A percentile compares a stretch with the other conserved stretches of the same genome.
These are phyloP conservation scores for Prunus mongolica DNA, from an alignment of 306 rosid species.

Conservation along the genomic window DNA sequence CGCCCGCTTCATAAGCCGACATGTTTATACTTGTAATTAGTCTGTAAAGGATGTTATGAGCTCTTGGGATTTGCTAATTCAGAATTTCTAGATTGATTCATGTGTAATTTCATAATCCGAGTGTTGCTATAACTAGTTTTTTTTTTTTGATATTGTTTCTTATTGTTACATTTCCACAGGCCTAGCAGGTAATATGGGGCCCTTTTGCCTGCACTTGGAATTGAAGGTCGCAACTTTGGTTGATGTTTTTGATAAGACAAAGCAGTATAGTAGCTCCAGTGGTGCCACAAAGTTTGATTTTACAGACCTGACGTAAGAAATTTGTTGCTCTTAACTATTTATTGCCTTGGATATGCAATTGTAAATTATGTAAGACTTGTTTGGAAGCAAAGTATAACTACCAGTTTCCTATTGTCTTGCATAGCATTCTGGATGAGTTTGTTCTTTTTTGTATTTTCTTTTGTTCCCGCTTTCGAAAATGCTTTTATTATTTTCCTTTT, in stretches of 20 bases:
- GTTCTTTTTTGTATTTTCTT: background rate
- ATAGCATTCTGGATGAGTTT: background rate
- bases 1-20: background rate
- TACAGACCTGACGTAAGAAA: conserved; percentile 75
- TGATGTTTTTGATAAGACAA: conserved; percentile 29
- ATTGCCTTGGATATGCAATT: conserved; percentile 7
- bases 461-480: background rate
- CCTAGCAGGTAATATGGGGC: conserved; percentile 38
- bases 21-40: background rate
- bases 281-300: conserved; percentile 44
- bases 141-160: background rate
- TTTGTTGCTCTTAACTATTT: conserved; percentile 9
- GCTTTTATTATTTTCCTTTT: background rate
- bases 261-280: conserved; percentile 43
- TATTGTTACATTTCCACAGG: conserved; percentile 2
- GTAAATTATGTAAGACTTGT: background rate
- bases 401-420: background rate
- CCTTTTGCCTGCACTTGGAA: conserved; percentile 19
- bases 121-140: background rate
- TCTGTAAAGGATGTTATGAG: background rate
- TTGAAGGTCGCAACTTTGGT: conserved; percentile 32
- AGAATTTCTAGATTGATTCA: background rate
- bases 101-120: background rate
- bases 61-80: background rate
- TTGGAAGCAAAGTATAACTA: background rate